Conservation (phyloP, 306 rosid genomes). For the Pterocarpus santalinus region DNA sequence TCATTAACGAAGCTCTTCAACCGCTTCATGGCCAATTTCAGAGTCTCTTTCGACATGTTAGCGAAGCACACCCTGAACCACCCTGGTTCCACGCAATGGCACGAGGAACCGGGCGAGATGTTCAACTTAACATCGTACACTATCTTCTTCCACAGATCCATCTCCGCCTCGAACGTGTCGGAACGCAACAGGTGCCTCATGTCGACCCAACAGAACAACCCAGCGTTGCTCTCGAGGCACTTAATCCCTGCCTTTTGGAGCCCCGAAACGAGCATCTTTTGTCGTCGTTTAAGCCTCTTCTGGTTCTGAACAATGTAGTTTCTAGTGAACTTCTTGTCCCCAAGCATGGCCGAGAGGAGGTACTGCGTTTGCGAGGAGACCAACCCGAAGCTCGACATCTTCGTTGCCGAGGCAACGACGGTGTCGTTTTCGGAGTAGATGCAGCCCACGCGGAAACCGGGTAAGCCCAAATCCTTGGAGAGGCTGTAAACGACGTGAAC, state of each 20-base stretch:
- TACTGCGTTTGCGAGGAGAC: slow-evolving; percentile 85
- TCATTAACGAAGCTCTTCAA: slow-evolving; percentile 60
- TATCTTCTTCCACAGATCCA: slow-evolving; percentile 82
- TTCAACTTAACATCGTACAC: slow-evolving; percentile 73
- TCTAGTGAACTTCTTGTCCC: slow-evolving; percentile 68
- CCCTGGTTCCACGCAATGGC: slow-evolving; percentile 84
- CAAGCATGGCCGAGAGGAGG: slow-evolving; percentile 73
- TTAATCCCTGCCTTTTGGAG: slow-evolving; percentile 63
- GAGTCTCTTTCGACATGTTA: slow-evolving; percentile 74
- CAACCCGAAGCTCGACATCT: slow-evolving; percentile 90
- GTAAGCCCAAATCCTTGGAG: slow-evolving; percentile 88
- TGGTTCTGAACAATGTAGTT: slow-evolving; percentile 66
- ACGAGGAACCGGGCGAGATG: slow-evolving; percentile 82
- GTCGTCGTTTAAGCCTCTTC: slow-evolving; percentile 67
- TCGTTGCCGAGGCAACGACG: slow-evolving; percentile 75
- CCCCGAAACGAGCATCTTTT: slow-evolving; percentile 61
- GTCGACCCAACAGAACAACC: slow-evolving; percentile 82
- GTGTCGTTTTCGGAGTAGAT: slow-evolving; percentile 70
- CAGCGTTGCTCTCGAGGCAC: slow-evolving; percentile 79
- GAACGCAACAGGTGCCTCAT: slow-evolving; percentile 71
- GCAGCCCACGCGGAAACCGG: slow-evolving; percentile 85
- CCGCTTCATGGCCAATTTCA: slow-evolving; percentile 68
- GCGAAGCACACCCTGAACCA: slow-evolving; percentile 90
- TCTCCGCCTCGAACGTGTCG: slow-evolving; percentile 73
- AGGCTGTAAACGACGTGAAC: slow-evolving; percentile 84